Evolutionary conservation across 2,329 filamentous ascomycete species (phyloP).

Genomic region (Akanthomyces dipterigenus): DNA sequence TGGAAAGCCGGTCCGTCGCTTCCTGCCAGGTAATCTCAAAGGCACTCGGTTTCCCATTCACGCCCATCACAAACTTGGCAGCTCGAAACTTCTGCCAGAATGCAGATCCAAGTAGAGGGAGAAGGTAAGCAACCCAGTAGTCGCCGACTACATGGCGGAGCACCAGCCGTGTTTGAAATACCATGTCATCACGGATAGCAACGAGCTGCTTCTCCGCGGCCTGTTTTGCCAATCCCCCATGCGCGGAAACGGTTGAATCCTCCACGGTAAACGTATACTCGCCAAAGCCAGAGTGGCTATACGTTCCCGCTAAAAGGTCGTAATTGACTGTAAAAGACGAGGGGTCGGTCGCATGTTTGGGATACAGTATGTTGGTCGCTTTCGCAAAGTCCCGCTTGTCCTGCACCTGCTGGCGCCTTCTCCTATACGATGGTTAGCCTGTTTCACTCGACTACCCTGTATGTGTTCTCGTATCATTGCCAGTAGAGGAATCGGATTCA

Average conservation of each 20-base stretch:
- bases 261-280: neutral
- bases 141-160: neutral
- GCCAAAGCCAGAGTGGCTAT: conserved; percentile 33
- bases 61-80: neutral
- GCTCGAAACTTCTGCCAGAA: neutral
- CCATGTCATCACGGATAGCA: neutral
- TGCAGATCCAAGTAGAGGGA: neutral
- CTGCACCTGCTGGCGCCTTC: neutral
- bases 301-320: conserved; percentile 30
- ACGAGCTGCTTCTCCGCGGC: neutral
- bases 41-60: neutral
- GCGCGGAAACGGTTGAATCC: neutral
- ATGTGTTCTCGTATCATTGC: neutral
- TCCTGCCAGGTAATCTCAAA: neutral
- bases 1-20: neutral
- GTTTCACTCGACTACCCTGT: neutral
- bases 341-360: neutral
- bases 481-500: neutral
- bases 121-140: neutral
- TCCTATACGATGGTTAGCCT: neutral
- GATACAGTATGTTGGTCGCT: neutral
- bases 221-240: neutral
- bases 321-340: conserved; percentile 25
- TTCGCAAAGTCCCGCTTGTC: neutral
- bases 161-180: neutral